Base-by-base conservation (phyloP, 805 yeast species). In the Starmerella sirachaensis region DNA sequence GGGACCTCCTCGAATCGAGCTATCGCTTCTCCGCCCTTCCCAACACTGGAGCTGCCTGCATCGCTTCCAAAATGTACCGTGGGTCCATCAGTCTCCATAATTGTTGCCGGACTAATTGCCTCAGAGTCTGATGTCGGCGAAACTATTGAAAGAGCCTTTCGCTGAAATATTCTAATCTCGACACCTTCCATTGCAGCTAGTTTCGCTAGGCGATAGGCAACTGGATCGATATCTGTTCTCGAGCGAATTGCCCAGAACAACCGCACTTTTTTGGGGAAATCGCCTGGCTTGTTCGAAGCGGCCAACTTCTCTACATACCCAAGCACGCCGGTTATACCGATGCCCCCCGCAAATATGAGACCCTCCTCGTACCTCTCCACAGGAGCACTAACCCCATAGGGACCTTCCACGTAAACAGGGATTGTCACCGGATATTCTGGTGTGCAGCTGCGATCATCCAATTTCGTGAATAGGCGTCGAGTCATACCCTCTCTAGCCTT, bases 311-410 rank as follows among this genome's bases (percentile, higher is more conserved):
- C 60, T 8, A 70, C 71, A 40, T 71, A 64, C 3, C 72, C 61
- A 29, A 68, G 59, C 8, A 71, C 60, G 0, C 74, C 78, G 0
- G 82, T 72, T 49, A 75, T 65, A 9, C 82, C 82, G 44, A 72
- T 70, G 5, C 81, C 82, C 8, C 81, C 81, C 3, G 78, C 76
- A 29, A 75, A 55, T 30, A 74, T 63, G 6, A 74, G 56, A 1
- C 69, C 67, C 32, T 64, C 62, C 24, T 62, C 63, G 48, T 68
- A 72, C 16, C 64, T 60, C 32, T 62, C 62, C 41, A 70, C 67
- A 1, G 74, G 76, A 12, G 52, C 55, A 2, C 64, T 51, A 4
- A 59, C 54, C 1, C 81, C 81, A 47, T 76, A 75, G 0, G 78
- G 76, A 0, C 82, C 82, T 47, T 75, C 82, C 16, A 75, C 62